Conservation (phyloP, 2,329 filamentous ascomycete genomes). For the Ceratocystis cubensis region DNA sequence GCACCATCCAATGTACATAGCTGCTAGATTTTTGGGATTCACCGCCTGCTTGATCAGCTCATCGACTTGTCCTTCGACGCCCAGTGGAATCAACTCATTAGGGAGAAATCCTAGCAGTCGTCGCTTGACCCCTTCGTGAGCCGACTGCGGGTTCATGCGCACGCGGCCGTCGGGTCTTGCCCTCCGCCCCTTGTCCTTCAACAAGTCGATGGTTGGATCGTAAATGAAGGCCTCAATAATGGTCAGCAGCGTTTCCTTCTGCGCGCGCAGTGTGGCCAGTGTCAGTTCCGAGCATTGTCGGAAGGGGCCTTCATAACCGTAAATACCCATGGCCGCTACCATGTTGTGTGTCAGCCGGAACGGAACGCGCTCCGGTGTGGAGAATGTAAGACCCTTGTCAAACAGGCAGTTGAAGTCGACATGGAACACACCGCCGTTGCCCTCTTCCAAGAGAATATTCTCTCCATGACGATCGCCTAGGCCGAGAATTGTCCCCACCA, state of each 20-base stretch:
- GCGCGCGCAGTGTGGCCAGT: slow-evolving; percentile 68
- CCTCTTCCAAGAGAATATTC: slow-evolving; percentile 90
- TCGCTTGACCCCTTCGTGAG: slow-evolving; percentile 75
- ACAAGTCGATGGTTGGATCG: slow-evolving; percentile 87
- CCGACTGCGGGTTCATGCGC: slow-evolving; percentile 50
- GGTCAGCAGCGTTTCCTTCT: slow-evolving; percentile 94
- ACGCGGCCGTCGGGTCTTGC: slow-evolving; percentile 22
- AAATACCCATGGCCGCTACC: slow-evolving; percentile 92
- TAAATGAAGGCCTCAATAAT: slow-evolving; percentile 95
- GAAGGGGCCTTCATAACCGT: slow-evolving; percentile 88
- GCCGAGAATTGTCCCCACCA: slow-evolving; percentile 88
- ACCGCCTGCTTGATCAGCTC: slow-evolving; percentile 82
- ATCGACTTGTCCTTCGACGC: slow-evolving; percentile 95
- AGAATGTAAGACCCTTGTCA: slow-evolving; percentile 91
- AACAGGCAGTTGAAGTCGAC: slow-evolving; percentile 99
- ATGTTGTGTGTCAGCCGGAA: slow-evolving; percentile 98
- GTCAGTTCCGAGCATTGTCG: slow-evolving; percentile 82
- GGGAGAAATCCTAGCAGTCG: slow-evolving; percentile 77
- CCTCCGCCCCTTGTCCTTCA: slow-evolving; percentile 54
- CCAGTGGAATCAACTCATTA: slow-evolving; percentile 81
- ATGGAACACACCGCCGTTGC: slow-evolving; percentile 86
- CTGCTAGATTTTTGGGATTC: slow-evolving; percentile 63
- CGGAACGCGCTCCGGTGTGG: slow-evolving; percentile 85
- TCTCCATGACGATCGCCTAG: slow-evolving; percentile 93
- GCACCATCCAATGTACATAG: slow-evolving; percentile 96